Conservation (phyloP, 2,329 filamentous ascomycete genomes). For the Neonectria hederae region DNA sequence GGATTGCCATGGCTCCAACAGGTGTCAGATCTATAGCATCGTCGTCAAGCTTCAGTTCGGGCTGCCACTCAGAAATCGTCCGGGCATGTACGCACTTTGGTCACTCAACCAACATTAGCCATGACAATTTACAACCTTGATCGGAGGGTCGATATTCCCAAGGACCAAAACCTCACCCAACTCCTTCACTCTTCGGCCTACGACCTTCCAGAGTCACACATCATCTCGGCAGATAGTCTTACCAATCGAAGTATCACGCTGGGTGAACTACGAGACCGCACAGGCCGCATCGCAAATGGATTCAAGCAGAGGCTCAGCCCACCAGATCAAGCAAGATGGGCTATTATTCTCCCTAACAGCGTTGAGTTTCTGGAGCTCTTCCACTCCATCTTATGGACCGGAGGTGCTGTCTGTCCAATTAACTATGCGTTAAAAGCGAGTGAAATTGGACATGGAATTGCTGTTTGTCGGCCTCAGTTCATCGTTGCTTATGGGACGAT, state of each 20-base stretch:
- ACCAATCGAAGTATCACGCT: slow-evolving; percentile 57
- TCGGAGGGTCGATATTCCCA: slow-evolving; percentile 47
- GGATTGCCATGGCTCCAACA: not conserved
- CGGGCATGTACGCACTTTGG: not conserved
- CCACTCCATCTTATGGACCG: slow-evolving; percentile 54
- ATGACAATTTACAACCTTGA: slow-evolving; percentile 48
- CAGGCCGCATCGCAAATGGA: slow-evolving; percentile 53
- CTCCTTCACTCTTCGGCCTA: slow-evolving; percentile 52
- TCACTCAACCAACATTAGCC: not conserved
- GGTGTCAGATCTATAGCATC: not conserved
- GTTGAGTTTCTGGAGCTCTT: slow-evolving; percentile 56
- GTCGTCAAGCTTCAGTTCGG: not conserved
- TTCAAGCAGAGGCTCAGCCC: slow-evolving; percentile 46
- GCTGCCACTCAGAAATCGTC: not conserved
- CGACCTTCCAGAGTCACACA: slow-evolving; percentile 51
- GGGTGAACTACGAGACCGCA: slow-evolving; percentile 52
- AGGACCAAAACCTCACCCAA: slow-evolving; percentile 54
- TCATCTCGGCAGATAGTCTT: slow-evolving; percentile 54
- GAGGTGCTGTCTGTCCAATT: slow-evolving; percentile 51
- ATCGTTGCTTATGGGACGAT: slow-evolving; percentile 51
- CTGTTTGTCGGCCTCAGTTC: slow-evolving; percentile 53
- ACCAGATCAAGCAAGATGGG: slow-evolving; percentile 51
- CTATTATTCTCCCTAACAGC: slow-evolving; percentile 55
- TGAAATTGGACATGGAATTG: slow-evolving; percentile 54
- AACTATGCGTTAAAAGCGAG: slow-evolving; percentile 51